These are phyloP conservation scores for Cladosporium sp. DNA, from an alignment of 2,329 filamentous ascomycete genomes.

Conservation along the genomic window DNA sequence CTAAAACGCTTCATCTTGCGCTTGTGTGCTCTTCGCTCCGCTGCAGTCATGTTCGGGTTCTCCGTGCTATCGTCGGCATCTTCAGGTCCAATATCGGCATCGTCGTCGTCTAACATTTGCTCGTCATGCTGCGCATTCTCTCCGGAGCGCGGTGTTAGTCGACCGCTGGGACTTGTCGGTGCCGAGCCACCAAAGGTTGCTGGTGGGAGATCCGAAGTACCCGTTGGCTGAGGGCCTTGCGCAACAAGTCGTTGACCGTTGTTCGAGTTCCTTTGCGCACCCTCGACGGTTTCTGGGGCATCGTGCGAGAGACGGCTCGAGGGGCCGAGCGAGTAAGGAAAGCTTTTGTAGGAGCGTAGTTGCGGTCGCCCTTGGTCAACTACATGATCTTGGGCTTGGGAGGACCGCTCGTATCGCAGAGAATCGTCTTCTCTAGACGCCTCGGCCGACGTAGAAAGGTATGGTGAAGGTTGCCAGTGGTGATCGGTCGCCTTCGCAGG, in stretches of 20 bases:
- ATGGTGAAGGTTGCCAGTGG: conserved; percentile 33
- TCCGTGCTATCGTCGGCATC: conserved; percentile 23
- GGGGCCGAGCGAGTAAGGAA: conserved; percentile 36
- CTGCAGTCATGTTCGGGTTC: conserved; percentile 36
- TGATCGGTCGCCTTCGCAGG: conserved; percentile 37
- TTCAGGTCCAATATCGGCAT: conserved; percentile 27
- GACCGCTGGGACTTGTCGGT: conserved; percentile 41
- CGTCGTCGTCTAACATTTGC: conserved; percentile 34
- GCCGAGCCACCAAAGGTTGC: conserved; percentile 37
- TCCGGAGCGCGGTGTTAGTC: conserved; percentile 40
- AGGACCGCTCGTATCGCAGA: conserved; percentile 1
- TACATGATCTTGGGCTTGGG: not conserved
- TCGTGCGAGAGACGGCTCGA: conserved; percentile 16
- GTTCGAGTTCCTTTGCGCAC: not conserved
- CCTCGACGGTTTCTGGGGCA: not conserved
- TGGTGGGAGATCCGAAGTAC: conserved; percentile 13
- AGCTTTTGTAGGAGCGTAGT: conserved; percentile 40
- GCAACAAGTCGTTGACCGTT: not conserved
- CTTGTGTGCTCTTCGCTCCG: conserved; percentile 44
- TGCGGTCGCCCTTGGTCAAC: conserved; percentile 24
- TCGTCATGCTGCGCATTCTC: conserved; percentile 36
- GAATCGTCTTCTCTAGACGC: conserved; percentile 6
- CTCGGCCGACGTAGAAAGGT: conserved; percentile 9
- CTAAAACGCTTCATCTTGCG: conserved; percentile 69
- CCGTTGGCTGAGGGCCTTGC: conserved; percentile 13